Evolutionary conservation across 495 filamentous ascomycete genomes (phyloP).

Genomic region (Beverwykella pulmonaria): DNA sequence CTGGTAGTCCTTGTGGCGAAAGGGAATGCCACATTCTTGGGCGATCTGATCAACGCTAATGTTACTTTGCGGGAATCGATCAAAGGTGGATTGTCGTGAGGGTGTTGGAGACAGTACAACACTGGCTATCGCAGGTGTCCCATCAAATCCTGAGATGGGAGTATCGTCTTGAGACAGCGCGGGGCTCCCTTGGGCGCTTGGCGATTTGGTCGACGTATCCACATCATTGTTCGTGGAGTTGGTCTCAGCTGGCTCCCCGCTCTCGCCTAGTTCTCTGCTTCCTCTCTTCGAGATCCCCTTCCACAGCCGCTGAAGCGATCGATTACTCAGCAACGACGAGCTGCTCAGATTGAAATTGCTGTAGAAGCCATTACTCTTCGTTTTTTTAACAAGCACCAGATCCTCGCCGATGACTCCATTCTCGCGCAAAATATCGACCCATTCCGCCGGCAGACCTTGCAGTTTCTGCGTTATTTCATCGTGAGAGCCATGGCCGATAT

Average conservation of each 20-base stretch:
- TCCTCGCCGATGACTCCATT: constrained; percentile 11
- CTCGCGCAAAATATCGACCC: constrained; percentile 2
- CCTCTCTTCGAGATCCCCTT: constrained; percentile 9
- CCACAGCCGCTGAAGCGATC: constrained; percentile 6
- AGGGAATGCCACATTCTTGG: constrained; percentile 1
- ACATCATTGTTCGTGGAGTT: neutral
- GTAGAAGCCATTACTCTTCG: constrained; percentile 12
- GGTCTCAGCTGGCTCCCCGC: neutral
- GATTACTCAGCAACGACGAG: constrained; percentile 15
- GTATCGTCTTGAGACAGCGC: neutral
- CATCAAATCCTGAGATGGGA: neutral
- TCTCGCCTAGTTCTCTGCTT: neutral
- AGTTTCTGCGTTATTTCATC: constrained; percentile 6
- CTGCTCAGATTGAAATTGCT: constrained; percentile 8
- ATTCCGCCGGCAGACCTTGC: constrained; percentile 1
- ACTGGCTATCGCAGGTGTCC: too few species aligned
- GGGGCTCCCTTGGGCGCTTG: neutral
- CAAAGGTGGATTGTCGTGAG: too few species aligned
- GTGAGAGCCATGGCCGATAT: constrained; percentile 5
- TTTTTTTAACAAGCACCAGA: constrained; percentile 9
- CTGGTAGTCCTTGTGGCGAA: neutral
- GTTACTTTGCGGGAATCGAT: too few species aligned
- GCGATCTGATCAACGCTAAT: neutral
- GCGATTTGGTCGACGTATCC: neutral
- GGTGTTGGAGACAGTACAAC: too few species aligned